Conservation (phyloP, 2,329 filamentous ascomycete species). For the Zelopaecilomyces penicillatus region DNA sequence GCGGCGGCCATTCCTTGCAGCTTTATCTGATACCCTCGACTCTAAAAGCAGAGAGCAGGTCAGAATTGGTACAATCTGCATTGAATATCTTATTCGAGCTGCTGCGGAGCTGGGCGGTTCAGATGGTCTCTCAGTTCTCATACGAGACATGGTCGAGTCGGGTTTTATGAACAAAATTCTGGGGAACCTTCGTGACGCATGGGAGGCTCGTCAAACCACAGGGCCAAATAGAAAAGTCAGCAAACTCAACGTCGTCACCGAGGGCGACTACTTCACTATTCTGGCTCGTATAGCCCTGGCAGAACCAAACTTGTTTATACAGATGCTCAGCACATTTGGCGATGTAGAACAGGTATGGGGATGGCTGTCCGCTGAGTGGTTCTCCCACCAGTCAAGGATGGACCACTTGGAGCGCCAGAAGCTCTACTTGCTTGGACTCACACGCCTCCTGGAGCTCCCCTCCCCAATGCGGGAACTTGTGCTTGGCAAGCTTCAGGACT, state of each 20-base stretch:
- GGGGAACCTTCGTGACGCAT: constrained; percentile 56
- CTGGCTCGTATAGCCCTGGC: constrained; percentile 70
- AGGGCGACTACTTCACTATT: constrained; percentile 80
- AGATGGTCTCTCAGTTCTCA: constrained; percentile 52
- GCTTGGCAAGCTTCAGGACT: constrained; percentile 58
- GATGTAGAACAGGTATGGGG: constrained; percentile 44
- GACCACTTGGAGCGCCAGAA: constrained; percentile 59
- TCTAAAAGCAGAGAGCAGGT: constrained; percentile 50
- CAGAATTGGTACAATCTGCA: constrained; percentile 48
- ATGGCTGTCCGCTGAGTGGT: constrained; percentile 58
- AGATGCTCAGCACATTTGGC: constrained; percentile 42
- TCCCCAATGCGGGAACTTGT: constrained; percentile 50
- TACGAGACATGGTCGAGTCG: constrained; percentile 55
- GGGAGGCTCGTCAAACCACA: constrained; percentile 69
- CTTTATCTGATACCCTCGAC: constrained; percentile 41
- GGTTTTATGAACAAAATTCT: constrained; percentile 58
- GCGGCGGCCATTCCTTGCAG: constrained; percentile 41
- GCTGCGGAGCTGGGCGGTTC: constrained; percentile 55
- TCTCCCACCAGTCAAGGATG: constrained; percentile 59
- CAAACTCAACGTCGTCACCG: constrained; percentile 63
- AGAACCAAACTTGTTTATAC: constrained; percentile 60
- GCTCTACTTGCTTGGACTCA: constrained; percentile 64
- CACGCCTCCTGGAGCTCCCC: constrained; percentile 58
- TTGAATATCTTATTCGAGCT: constrained; percentile 57
- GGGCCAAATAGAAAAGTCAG: constrained; percentile 67